Evolutionary conservation across 2,329 filamentous ascomycete genomes (phyloP).

Genomic region (Epichloe hybrida): DNA sequence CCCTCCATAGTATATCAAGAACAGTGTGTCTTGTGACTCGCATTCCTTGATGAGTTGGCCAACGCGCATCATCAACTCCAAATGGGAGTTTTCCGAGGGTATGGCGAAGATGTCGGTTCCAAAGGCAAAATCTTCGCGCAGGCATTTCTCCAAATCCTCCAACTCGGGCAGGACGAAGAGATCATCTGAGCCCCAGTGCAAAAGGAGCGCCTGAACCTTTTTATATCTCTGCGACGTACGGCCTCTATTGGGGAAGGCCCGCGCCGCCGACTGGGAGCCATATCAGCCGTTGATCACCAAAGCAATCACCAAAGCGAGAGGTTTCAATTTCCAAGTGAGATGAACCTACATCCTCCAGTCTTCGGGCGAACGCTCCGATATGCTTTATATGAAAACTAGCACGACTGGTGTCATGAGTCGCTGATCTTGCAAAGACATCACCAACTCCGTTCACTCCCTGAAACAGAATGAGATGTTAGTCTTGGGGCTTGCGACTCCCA

Average conservation of each 20-base stretch:
- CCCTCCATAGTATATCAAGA: constrained; percentile 45
- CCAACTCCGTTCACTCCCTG: constrained; percentile 6
- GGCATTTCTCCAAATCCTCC: constrained; percentile 40
- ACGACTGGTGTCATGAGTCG: constrained; percentile 44
- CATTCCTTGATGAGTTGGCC: constrained; percentile 43
- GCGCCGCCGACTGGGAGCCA: constrained; percentile 33
- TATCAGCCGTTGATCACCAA: background rate
- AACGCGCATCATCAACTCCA: constrained; percentile 44
- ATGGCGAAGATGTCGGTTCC: constrained; percentile 45
- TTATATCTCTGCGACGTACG: constrained; percentile 38
- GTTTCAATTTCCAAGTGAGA: background rate
- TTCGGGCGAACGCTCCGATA: constrained; percentile 38
- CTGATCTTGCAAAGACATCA: constrained; percentile 19
- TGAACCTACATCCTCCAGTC: constrained; percentile 37
- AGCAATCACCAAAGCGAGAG: background rate
- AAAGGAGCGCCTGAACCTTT: constrained; percentile 39
- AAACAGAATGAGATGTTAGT: too few relatives aligned
- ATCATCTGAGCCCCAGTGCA: constrained; percentile 46
- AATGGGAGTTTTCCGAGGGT: constrained; percentile 42
- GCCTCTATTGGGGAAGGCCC: constrained; percentile 43
- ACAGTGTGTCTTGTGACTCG: constrained; percentile 41
- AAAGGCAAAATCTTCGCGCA: constrained; percentile 41
- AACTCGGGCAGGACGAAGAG: constrained; percentile 45
- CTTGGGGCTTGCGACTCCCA: too few relatives aligned
- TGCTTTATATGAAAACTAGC: constrained; percentile 46